Evolutionary conservation across 2,329 filamentous ascomycete genomes (phyloP).

Genomic region (Colletotrichum chrysophilum): DNA sequence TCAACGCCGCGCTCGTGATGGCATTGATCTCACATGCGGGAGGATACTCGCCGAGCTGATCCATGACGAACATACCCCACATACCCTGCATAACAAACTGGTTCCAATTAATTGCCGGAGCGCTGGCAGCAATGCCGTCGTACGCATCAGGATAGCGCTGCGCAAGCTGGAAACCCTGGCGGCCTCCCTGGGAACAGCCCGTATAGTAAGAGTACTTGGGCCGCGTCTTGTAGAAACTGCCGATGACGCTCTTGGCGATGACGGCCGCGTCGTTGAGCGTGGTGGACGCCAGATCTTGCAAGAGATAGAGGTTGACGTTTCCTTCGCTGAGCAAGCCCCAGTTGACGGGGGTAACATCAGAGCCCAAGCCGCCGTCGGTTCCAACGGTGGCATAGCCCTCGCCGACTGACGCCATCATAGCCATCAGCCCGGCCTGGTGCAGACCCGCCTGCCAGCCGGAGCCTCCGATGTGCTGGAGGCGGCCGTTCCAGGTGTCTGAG

Average conservation of each 20-base stretch:
- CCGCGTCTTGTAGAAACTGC: neutral
- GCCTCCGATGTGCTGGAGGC: neutral
- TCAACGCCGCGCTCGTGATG: neutral
- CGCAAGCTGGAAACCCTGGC: neutral
- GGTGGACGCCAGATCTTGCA: neutral
- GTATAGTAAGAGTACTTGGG: neutral
- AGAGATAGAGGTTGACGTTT: neutral
- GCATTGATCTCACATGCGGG: neutral
- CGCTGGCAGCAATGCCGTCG: neutral
- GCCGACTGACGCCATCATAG: neutral
- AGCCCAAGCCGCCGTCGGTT: neutral
- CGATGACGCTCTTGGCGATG: neutral
- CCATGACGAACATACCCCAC: neutral
- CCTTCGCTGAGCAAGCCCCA: neutral
- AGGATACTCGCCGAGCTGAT: neutral
- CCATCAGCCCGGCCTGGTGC: neutral
- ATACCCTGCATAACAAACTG: neutral
- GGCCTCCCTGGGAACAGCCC: neutral
- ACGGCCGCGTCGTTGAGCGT: neutral
- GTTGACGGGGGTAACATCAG: neutral
- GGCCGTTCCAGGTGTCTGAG: neutral
- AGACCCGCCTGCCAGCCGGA: neutral
- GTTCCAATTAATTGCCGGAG: neutral
- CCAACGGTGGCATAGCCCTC: neutral
- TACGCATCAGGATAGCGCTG: neutral